These are phyloP conservation scores for Acmispon strigosus DNA, from an alignment of 306 rosid species.

Conservation along the genomic window DNA sequence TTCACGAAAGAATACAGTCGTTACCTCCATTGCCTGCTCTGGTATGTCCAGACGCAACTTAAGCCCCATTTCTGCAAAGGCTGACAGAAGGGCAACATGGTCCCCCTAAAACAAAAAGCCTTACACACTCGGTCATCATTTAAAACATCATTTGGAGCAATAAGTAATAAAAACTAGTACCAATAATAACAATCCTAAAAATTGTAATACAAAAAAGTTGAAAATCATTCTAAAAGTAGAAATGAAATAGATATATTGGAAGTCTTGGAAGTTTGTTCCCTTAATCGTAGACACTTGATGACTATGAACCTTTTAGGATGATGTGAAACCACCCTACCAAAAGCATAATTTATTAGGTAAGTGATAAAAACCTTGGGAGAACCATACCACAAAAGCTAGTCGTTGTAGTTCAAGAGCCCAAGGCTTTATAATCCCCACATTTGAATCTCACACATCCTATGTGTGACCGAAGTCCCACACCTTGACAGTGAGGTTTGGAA, in stretches of 20 bases:
- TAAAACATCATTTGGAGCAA: conserved; percentile 15
- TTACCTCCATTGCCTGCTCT: conserved; percentile 89
- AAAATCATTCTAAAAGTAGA: background rate
- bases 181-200: background rate
- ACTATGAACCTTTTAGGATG: too few relatives aligned
- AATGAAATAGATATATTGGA: background rate
- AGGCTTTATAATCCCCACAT: too few relatives aligned
- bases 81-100: conserved; percentile 87
- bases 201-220: background rate
- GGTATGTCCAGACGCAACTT: conserved; percentile 89
- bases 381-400: too few relatives aligned
- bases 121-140: conserved; percentile 13
- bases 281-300: too few relatives aligned
- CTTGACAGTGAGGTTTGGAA: too few relatives aligned
- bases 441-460: too few relatives aligned
- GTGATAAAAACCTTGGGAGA: too few relatives aligned
- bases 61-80: conserved; percentile 97
- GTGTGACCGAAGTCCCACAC: too few relatives aligned
- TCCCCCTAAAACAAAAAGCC: conserved; percentile 66
- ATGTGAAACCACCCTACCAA: too few relatives aligned
- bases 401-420: too few relatives aligned
- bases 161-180: background rate
- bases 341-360: too few relatives aligned
- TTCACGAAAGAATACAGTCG: conserved; percentile 71
- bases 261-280: too few relatives aligned